phyloP scores from a whole-genome alignment of 192 early-diverging fungal species.

The Tieghemiomyces parasiticus region DNA sequence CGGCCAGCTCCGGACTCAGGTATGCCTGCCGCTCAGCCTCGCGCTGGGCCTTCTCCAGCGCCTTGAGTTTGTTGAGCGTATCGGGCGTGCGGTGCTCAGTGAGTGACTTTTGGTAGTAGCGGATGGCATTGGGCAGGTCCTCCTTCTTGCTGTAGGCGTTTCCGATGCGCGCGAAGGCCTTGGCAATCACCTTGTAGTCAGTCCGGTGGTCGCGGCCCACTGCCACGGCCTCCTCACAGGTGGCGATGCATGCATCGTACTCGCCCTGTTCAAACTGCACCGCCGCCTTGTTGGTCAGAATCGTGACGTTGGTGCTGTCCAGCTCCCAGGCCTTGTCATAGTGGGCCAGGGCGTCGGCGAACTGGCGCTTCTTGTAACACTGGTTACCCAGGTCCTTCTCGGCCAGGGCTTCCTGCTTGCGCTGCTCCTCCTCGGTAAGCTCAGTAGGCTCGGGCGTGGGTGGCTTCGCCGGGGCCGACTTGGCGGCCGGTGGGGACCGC shows the following conservation, averaged over 20 bases:
- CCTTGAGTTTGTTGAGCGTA: constrained; percentile 73
- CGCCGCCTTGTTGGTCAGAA: constrained; percentile 94
- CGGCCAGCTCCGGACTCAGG: constrained; percentile 59
- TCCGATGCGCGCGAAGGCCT: constrained; percentile 83
- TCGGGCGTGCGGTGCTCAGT: constrained; percentile 93
- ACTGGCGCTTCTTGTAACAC: constrained; percentile 84
- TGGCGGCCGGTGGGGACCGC: constrained; percentile 5
- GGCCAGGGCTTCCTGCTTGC: constrained; percentile 50
- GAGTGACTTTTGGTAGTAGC: constrained; percentile 82
- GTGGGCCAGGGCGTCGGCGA: constrained; percentile 75
- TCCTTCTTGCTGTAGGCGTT: constrained; percentile 71
- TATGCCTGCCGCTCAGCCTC: constrained; percentile 76
- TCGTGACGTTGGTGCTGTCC: constrained; percentile 79
- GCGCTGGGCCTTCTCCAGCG: constrained; percentile 67
- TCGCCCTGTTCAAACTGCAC: constrained; percentile 89
- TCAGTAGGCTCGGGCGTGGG: constrained; percentile 30
- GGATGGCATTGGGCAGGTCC: constrained; percentile 74
- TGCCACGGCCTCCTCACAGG: constrained; percentile 83
- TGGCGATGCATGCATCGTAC: constrained; percentile 85
- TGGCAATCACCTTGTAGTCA: constrained; percentile 93
- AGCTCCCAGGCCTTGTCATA: constrained; percentile 84
- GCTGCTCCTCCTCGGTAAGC: constrained; percentile 38
- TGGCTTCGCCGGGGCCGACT: constrained; percentile 17
- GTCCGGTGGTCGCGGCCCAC: constrained; percentile 75
- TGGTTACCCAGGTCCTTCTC: constrained; percentile 82